A percentile compares a stretch with the other conserved stretches of the same genome.
These are phyloP conservation scores for Tetradesmus obliquus DNA, from an alignment of 139 green algal genomes.

Conservation along the genomic window DNA sequence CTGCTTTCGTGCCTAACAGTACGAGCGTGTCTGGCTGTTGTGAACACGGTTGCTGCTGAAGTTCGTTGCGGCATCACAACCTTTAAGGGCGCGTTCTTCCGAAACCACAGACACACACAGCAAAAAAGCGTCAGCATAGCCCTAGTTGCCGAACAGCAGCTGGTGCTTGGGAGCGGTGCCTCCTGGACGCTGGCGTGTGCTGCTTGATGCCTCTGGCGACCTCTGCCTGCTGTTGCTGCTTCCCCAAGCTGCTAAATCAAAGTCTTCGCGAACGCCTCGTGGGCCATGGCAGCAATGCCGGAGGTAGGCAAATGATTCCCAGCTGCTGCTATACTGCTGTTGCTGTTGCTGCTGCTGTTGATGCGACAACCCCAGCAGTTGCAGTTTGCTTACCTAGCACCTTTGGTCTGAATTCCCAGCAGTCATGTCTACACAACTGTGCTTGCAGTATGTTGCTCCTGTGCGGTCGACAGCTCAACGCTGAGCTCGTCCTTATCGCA, in stretches of 20 bases:
- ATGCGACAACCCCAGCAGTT: background rate
- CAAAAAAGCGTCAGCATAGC: background rate
- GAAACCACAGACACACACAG: background rate
- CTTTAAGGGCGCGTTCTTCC: background rate
- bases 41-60: background rate
- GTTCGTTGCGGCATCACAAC: background rate
- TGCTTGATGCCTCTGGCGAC: background rate
- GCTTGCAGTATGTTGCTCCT: background rate
- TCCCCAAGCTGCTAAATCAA: background rate
- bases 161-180: background rate
- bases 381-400: too few species aligned
- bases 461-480: background rate
- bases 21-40: background rate
- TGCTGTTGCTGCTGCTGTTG: background rate
- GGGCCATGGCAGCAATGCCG: background rate
- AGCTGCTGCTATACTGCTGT: background rate
- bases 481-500: background rate
- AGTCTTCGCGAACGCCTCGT: background rate
- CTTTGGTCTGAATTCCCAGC: too few species aligned
- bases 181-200: background rate
- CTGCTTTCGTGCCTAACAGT: background rate
- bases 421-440: too few species aligned
- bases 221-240: background rate
- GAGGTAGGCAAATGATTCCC: background rate
- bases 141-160: background rate